phyloP scores from a whole-genome alignment of 148 eudicot genomes.

The Rhododendron molle region DNA sequence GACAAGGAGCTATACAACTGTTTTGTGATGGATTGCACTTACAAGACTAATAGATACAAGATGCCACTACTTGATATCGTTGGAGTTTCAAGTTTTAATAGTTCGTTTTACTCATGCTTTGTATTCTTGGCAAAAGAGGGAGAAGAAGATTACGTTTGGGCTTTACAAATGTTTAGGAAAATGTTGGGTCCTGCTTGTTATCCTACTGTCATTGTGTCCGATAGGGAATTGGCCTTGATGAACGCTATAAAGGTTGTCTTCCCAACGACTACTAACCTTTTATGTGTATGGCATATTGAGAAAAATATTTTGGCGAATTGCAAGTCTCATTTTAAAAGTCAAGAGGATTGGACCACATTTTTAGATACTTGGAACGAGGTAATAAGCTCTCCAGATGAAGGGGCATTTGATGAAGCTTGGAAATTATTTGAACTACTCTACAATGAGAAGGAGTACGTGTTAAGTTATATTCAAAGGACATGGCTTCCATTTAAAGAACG shows the following conservation, averaged over 20 bases:
- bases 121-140: neutral
- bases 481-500: neutral
- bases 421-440: neutral
- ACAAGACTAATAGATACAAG: neutral
- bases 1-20: neutral
- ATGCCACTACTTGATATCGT: neutral
- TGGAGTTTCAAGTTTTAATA: neutral
- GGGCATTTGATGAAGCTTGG: neutral
- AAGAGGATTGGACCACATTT: neutral
- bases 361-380: neutral
- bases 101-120: neutral
- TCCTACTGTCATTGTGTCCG: neutral
- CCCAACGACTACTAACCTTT: neutral
- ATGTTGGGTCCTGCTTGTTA: neutral
- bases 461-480: neutral
- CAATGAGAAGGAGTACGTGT: neutral
- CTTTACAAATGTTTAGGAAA: neutral
- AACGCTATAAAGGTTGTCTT: neutral
- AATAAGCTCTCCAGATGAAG: neutral
- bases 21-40: conserved; percentile 1
- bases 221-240: neutral
- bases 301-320: neutral
- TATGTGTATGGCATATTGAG: neutral
- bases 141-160: conserved; percentile 1
- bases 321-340: neutral